A percentile compares a stretch with the other conserved stretches of the same genome.
Conservation (phyloP, 345 rosid species). For the Corchorus capsularis region DNA sequence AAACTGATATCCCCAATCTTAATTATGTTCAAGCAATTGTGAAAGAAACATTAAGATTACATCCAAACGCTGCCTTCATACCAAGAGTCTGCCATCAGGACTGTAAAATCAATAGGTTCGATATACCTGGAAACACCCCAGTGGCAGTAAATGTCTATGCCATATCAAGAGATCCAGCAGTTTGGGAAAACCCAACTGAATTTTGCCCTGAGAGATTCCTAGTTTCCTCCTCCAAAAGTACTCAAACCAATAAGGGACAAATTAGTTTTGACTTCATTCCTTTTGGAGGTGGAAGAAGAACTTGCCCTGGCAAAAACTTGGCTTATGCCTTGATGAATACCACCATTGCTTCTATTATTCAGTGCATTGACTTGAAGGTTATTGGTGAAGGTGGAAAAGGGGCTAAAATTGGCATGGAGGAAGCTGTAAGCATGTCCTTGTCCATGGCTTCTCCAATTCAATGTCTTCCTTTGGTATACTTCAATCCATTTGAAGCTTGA, state of each 20-base stretch:
- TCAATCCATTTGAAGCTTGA: slow-evolving; percentile 20
- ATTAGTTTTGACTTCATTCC: slow-evolving; percentile 27
- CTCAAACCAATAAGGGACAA: slow-evolving; percentile 9
- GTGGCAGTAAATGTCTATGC: slow-evolving; percentile 34
- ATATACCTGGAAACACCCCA: slow-evolving; percentile 32
- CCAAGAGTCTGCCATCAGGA: slow-evolving; percentile 24
- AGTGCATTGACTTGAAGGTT: neutral
- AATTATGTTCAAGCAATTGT: slow-evolving; percentile 36
- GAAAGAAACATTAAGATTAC: slow-evolving; percentile 39
- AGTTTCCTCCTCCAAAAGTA: neutral
- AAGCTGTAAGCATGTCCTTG: slow-evolving; percentile 28
- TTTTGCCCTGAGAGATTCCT: slow-evolving; percentile 40
- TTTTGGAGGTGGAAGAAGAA: slow-evolving; percentile 40
- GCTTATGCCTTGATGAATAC: slow-evolving; percentile 24
- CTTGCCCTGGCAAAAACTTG: slow-evolving; percentile 31
- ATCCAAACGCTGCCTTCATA: slow-evolving; percentile 28
- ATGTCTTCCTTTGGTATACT: slow-evolving; percentile 34
- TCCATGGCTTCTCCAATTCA: slow-evolving; percentile 36
- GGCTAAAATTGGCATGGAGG: slow-evolving; percentile 31
- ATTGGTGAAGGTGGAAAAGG: neutral
- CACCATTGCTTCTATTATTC: slow-evolving; percentile 30
- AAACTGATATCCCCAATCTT: slow-evolving; percentile 29
- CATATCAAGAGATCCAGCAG: slow-evolving; percentile 38
- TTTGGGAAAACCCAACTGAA: slow-evolving; percentile 34
- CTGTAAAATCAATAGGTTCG: slow-evolving; percentile 34